Evolutionary conservation across 768 basidiomycete genomes (phyloP).

Genomic region (Termitomyces eurrhizus): DNA sequence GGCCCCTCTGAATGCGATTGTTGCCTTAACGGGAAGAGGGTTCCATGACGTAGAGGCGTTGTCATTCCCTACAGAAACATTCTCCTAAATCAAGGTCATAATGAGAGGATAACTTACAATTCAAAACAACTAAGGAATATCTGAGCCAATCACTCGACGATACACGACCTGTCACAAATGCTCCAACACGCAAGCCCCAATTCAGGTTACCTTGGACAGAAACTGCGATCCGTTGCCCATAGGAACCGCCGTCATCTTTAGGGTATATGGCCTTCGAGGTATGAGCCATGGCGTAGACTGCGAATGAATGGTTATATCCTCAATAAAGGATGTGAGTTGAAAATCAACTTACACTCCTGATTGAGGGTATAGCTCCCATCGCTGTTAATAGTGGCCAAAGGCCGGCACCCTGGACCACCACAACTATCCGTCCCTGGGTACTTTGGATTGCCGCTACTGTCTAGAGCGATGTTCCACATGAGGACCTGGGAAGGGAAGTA

Average conservation of each 20-base stretch:
- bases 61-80: conserved; percentile 39
- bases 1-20: conserved; percentile 61
- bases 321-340: background rate
- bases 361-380: conserved; percentile 62
- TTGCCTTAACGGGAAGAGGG: conserved; percentile 48
- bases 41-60: conserved; percentile 46
- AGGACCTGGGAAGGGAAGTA: conserved; percentile 23
- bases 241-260: conserved; percentile 63
- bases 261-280: conserved; percentile 72
- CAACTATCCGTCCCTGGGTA: conserved; percentile 65
- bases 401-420: conserved; percentile 56
- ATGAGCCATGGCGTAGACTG: conserved; percentile 72
- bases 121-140: conserved; percentile 72
- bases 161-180: conserved; percentile 57
- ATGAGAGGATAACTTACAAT: conserved; percentile 38
- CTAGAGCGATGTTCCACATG: conserved; percentile 76
- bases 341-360: conserved; percentile 56
- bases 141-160: conserved; percentile 53
- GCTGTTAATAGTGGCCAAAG: conserved; percentile 62
- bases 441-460: conserved; percentile 58
- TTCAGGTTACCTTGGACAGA: conserved; percentile 51
- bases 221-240: conserved; percentile 63
- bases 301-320: background rate
- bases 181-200: conserved; percentile 62
- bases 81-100: background rate